Evolutionary conservation across 352 stramenopile species (phyloP).

Genomic region (Phytopythium ostracodes): DNA sequence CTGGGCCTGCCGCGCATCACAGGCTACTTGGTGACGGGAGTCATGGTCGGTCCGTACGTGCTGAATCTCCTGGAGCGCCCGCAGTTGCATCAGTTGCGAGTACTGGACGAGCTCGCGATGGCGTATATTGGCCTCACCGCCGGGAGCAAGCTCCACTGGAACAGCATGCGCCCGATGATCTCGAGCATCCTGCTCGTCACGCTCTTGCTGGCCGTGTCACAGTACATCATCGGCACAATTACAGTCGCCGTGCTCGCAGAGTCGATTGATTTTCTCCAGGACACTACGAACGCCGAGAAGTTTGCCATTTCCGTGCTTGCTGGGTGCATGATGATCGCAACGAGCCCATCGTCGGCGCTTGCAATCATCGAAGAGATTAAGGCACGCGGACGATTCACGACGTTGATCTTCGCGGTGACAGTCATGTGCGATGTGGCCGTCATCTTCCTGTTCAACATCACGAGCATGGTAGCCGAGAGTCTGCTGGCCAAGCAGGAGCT

Average conservation of each 20-base stretch:
- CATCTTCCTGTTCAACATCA: slow-evolving; percentile 72
- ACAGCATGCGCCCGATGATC: slow-evolving; percentile 57
- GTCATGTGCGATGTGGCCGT: slow-evolving; percentile 71
- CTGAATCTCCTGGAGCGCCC: slow-evolving; percentile 41
- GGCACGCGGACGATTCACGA: slow-evolving; percentile 64
- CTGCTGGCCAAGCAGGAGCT: slow-evolving; percentile 49
- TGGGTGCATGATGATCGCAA: slow-evolving; percentile 70
- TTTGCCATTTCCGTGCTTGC: slow-evolving; percentile 59
- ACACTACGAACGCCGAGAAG: slow-evolving; percentile 51
- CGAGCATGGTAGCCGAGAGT: slow-evolving; percentile 63
- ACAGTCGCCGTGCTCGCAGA: slow-evolving; percentile 54
- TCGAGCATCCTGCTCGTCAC: slow-evolving; percentile 52
- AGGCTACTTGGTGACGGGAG: slow-evolving; percentile 61
- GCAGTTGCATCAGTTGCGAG: slow-evolving; percentile 44
- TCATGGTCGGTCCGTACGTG: slow-evolving; percentile 62
- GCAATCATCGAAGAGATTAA: slow-evolving; percentile 68
- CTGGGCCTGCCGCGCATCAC: slow-evolving; percentile 60
- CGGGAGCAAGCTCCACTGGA: slow-evolving; percentile 61
- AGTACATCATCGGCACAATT: slow-evolving; percentile 64
- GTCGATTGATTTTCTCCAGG: slow-evolving; percentile 61
- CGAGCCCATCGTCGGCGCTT: slow-evolving; percentile 57
- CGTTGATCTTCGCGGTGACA: slow-evolving; percentile 59
- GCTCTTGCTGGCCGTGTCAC: slow-evolving; percentile 42
- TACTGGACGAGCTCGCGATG: slow-evolving; percentile 63
- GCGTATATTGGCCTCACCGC: slow-evolving; percentile 64